phyloP scores from a whole-genome alignment of 2,329 filamentous ascomycete genomes.

The Aspergillus ochraceus region DNA sequence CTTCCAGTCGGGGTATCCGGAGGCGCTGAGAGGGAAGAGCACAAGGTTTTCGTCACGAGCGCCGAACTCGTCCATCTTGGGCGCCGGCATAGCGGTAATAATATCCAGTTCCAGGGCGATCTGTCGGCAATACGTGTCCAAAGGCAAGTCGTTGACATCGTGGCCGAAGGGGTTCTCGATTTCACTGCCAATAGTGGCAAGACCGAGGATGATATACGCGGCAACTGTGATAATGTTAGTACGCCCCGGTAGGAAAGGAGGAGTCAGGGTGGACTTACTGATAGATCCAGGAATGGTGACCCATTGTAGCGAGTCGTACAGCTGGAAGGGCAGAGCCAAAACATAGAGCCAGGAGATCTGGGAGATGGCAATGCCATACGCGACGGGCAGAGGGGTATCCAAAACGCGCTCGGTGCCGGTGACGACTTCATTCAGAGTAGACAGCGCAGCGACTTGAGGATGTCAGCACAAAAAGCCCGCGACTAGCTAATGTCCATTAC shows the following conservation, averaged over 20 bases:
- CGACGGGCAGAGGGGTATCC: constrained; percentile 77
- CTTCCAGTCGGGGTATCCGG: constrained; percentile 52
- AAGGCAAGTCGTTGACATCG: constrained; percentile 78
- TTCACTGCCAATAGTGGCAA: constrained; percentile 73
- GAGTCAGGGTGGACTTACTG: constrained; percentile 30
- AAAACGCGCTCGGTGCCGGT: constrained; percentile 75
- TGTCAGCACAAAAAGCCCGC: background rate
- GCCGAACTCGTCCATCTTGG: constrained; percentile 52
- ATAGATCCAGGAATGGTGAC: constrained; percentile 76
- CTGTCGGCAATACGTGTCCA: constrained; percentile 75
- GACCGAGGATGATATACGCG: constrained; percentile 79
- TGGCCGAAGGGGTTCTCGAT: constrained; percentile 84
- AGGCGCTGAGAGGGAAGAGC: constrained; percentile 42
- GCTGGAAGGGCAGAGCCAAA: constrained; percentile 77
- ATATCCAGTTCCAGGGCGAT: constrained; percentile 73
- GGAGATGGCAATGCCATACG: constrained; percentile 79
- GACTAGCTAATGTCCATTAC: background rate
- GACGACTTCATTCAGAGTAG: constrained; percentile 69
- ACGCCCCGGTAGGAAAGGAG: background rate
- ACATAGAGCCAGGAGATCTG: constrained; percentile 88
- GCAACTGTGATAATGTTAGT: constrained; percentile 46
- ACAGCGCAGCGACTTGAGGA: constrained; percentile 56
- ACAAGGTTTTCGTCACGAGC: constrained; percentile 37
- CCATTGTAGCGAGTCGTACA: constrained; percentile 64
- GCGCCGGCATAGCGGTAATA: constrained; percentile 61